Base-by-base conservation (phyloP, 345 rosid species). In the Anastatica hierochuntica region DNA sequence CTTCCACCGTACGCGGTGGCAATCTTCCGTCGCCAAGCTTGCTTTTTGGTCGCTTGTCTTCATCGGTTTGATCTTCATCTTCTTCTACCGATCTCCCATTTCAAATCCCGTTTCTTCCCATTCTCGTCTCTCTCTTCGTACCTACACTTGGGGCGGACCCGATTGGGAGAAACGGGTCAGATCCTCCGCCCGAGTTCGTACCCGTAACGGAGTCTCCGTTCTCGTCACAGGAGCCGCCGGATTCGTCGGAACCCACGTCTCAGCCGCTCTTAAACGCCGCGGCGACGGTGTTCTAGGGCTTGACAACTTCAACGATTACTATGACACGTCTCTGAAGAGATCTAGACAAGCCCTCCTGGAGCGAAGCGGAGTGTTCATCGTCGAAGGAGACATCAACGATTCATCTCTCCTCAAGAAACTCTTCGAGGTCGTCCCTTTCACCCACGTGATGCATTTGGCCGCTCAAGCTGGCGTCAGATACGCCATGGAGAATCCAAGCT, bases 161-260 rank as follows among this genome's bases (percentile, higher is more conserved):
- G 72, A 68, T 12, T 87, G 92, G 86, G 96, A 83, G 56, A 81
- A 79, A 44, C 68, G 80, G 53, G 77, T 87, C 45, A 59, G 76
- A 30, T 71, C 83, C 16, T 84, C 96, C 4, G 82, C 96, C 49
- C 74, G 82, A 5, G 48, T 84, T 64, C 79, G 87, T 2, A 70
- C 87, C 43, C 71, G 77, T 0, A 79, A 81, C 15, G 89, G 90
- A 7, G 47, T 81, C 56, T 76, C 87, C 10, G 90, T 87, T 14
- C 74, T 87, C 36, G 94, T 88, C n/a, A 84, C 94, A 13, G 88
- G 94, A 10, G 90, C 88, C 4, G 90, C 85, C 15, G 94, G 94
- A 8, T 88, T 88, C 60, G 94, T 88, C 27, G 94, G 96, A 7
- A 81, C 94, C 18, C 96, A 88, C 26, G 94, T 84, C 31, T 82